Conservation (phyloP, 495 filamentous ascomycete species). For the Daldinia concentrica region DNA sequence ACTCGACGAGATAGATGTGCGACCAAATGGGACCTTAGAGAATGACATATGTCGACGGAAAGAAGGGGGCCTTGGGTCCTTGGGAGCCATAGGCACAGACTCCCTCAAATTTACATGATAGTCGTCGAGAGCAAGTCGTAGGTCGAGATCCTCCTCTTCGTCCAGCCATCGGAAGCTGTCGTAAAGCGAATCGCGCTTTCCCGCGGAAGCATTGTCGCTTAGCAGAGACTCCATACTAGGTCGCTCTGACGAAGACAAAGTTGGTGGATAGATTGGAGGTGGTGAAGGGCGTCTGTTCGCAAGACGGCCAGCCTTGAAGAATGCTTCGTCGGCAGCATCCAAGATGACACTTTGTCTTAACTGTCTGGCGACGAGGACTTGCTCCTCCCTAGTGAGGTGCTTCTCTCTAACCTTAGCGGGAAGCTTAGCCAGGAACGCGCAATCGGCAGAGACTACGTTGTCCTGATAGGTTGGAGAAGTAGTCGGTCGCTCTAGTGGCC, state of each 20-base stretch:
- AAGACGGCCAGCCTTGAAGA: constrained; percentile 61
- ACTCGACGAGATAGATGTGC: constrained; percentile 58
- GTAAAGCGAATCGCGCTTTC: constrained; percentile 57
- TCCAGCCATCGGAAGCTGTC: constrained; percentile 84
- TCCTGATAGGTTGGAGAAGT: constrained; percentile 45
- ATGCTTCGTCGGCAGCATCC: constrained; percentile 75
- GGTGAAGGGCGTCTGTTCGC: constrained; percentile 49
- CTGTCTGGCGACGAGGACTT: constrained; percentile 66
- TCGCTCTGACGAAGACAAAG: constrained; percentile 40
- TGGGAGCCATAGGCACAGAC: constrained; percentile 51
- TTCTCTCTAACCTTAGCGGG: constrained; percentile 75
- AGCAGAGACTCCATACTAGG: constrained; percentile 52
- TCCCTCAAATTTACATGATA: constrained; percentile 61
- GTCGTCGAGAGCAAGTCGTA: constrained; percentile 68
- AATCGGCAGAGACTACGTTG: constrained; percentile 64
- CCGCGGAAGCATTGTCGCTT: constrained; percentile 30
- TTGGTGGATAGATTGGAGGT: constrained; percentile 39
- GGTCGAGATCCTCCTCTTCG: constrained; percentile 77
- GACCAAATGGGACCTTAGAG: constrained; percentile 63
- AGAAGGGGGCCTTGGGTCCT: constrained; percentile 53
- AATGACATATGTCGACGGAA: constrained; percentile 65
- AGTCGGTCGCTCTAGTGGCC: constrained; percentile 44
- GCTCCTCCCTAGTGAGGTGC: constrained; percentile 79
- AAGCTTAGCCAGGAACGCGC: constrained; percentile 73
- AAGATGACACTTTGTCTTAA: constrained; percentile 68